Conservation (phyloP, 1,139 yeast genomes). For the Suhomyces atakaporum region DNA sequence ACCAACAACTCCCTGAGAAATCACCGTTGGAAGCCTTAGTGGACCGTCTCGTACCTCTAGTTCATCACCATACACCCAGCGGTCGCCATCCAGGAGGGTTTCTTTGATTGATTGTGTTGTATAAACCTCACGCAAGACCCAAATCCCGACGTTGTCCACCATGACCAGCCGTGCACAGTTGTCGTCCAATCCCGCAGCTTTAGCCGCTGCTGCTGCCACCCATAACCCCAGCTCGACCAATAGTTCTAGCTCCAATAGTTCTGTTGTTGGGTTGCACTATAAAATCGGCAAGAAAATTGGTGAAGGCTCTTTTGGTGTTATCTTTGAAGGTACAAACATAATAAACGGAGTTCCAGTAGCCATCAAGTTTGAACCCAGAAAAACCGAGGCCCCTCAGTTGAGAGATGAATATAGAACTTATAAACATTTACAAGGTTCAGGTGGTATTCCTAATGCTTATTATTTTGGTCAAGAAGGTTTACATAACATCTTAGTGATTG, state of each 20-base stretch:
- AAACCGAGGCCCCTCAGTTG: slow-evolving; percentile 78
- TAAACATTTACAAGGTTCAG: slow-evolving; percentile 59
- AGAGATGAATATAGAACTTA: slow-evolving; percentile 78
- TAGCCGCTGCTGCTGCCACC: slow-evolving; percentile 42
- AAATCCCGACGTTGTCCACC: not conserved
- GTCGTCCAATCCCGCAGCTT: slow-evolving; percentile 38
- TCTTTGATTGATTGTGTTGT: not conserved
- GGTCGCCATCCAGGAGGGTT: not conserved
- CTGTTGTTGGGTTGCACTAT: slow-evolving; percentile 72
- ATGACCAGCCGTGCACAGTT: slow-evolving; percentile 30
- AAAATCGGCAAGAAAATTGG: slow-evolving; percentile 82
- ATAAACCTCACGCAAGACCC: not conserved
- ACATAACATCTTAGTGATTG: slow-evolving; percentile 73
- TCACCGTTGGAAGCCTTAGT: slow-evolving; percentile 1
- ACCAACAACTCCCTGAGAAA: slow-evolving; percentile 7
- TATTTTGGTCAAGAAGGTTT: slow-evolving; percentile 82
- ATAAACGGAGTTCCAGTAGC: slow-evolving; percentile 79
- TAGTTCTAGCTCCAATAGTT: slow-evolving; percentile 24
- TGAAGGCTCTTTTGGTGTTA: slow-evolving; percentile 82
- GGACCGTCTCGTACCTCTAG: not conserved
- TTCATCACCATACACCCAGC: not conserved
- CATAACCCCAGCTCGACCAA: slow-evolving; percentile 27
- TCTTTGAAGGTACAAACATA: slow-evolving; percentile 77
- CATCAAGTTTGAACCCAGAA: slow-evolving; percentile 77
- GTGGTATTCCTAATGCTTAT: slow-evolving; percentile 73